A percentile compares a stretch with the other conserved stretches of the same genome.
Evolutionary conservation across 2,329 filamentous ascomycete genomes (phyloP).

Genomic region (Scedosporium aurantiacum): DNA sequence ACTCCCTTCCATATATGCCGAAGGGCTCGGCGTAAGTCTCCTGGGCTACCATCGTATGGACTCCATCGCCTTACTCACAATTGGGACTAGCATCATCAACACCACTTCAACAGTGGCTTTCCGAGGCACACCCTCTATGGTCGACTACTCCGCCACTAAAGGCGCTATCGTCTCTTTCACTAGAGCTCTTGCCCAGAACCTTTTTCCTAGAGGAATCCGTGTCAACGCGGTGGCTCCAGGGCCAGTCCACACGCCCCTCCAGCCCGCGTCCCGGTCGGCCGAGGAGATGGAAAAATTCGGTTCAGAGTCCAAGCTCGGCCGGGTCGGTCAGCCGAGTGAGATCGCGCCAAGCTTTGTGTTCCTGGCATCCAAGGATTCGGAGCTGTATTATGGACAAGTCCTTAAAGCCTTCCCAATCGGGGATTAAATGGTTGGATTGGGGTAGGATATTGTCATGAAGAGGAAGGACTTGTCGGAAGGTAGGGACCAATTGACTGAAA

Average conservation of each 20-base stretch:
- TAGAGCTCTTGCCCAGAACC: constrained; percentile 36
- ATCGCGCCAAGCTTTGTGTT: constrained; percentile 30
- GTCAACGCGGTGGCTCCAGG: constrained; percentile 36
- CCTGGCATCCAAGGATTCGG: constrained; percentile 26
- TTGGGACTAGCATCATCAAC: constrained; percentile 39
- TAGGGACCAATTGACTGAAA: too few relatives aligned
- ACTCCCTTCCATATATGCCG: constrained; percentile 42
- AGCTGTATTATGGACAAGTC: constrained; percentile 27
- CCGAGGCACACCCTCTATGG: constrained; percentile 35
- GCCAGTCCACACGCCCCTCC: constrained; percentile 32
- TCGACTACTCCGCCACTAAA: constrained; percentile 48
- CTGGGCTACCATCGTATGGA: not conserved
- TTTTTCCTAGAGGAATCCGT: constrained; percentile 44
- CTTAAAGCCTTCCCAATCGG: constrained; percentile 28
- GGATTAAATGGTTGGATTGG: constrained; percentile 15
- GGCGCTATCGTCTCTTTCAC: constrained; percentile 48
- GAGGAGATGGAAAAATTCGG: constrained; percentile 35
- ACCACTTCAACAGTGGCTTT: constrained; percentile 43
- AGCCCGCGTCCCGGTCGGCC: constrained; percentile 29
- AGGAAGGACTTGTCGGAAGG: too few relatives aligned
- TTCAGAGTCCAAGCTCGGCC: constrained; percentile 22
- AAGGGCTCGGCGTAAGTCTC: constrained; percentile 30
- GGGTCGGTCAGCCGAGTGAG: constrained; percentile 32
- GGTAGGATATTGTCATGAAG: too few relatives aligned
- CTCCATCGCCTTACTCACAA: not conserved